Evolutionary conservation across 805 yeast genomes (phyloP), one percentile per base, ranked within the genome.

Genomic region (Barnettozyma salicaria): DNA sequence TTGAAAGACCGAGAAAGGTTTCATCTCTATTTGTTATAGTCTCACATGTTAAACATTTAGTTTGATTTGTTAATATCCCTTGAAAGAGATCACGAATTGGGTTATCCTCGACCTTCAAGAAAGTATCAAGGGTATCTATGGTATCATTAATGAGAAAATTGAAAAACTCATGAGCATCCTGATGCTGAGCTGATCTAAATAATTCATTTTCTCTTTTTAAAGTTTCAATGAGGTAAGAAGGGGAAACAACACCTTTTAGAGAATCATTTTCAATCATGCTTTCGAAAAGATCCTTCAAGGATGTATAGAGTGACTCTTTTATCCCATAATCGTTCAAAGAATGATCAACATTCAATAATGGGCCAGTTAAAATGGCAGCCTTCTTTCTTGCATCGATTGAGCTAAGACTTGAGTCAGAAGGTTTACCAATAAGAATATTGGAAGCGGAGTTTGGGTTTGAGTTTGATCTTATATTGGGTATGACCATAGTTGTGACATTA

Each of bases 111-210:
- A 38, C 37, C 4, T 32, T 28, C 4, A 40, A 42, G 18, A 39
- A 34, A 8, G 41, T 42, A 13, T 49, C 49, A 61, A 60, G 37
- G 22, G 49, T 54, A 19, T 72, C 75, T 34, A 83, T 64, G 13
- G 82, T 69, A 44, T 84, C 88, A 59, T 92, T 92, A 36, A 92
- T 65, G 48, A 89, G 58, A 53, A 84, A 89, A 57, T 89, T 90
- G 55, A 89, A 70, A 59, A 92, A 92, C 61, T 92, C 98, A 60
- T 92, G 98, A 5, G 97, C 97, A 65, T 92, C 98, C 56, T 92
- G 98, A 58, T 92, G 98, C 96, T 88, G 89, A 29, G 84, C 78
- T 40, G 87, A 80, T 44, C 95, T 68, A 59, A 92, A 92, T 50
- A 90, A 64, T 49, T 79, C 84, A 56, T 90, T 92, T 47, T 85